Percentiles rank a stretch among this genome's conserved stretches.
phyloP scores from a whole-genome alignment of 371 early-diverging fungal species.

The Apophysomyces ossiformis region DNA sequence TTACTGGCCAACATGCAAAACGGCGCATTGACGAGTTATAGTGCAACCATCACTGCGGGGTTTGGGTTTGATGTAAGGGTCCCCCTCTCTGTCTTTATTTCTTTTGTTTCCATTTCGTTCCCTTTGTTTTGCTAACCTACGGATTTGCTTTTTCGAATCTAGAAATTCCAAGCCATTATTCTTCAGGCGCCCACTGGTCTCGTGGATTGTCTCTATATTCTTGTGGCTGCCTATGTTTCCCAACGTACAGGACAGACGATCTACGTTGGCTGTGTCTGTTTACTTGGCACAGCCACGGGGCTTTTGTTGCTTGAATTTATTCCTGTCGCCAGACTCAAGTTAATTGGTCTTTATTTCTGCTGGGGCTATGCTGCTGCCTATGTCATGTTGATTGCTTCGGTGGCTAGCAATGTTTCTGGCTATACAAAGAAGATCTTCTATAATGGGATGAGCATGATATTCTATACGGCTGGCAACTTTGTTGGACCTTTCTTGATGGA shows the following conservation, averaged over 20 bases:
- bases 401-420: constrained; percentile 35
- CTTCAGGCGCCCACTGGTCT: constrained; percentile 13
- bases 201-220: constrained; percentile 5
- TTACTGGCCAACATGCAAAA: constrained; percentile 40
- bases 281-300: constrained; percentile 23
- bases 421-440: constrained; percentile 38
- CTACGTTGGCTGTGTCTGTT: constrained; percentile 4
- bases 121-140: constrained; percentile 5
- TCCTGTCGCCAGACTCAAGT: constrained; percentile 22
- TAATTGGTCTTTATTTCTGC: constrained; percentile 31
- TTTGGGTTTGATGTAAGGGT: constrained; percentile 39
- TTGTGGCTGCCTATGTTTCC: constrained; percentile 4
- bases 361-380: constrained; percentile 28
- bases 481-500: constrained; percentile 41
- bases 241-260: neutral
- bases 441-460: constrained; percentile 28
- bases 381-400: constrained; percentile 27
- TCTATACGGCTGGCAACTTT: constrained; percentile 36
- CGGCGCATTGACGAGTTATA: constrained; percentile 42
- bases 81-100: neutral
- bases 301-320: constrained; percentile 26
- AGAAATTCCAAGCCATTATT: constrained; percentile 10
- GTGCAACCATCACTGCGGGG: constrained; percentile 30
- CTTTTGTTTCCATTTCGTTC: constrained; percentile 1
- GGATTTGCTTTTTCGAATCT: neutral